Conservation (phyloP, 768 basidiomycete genomes). For the Coprinopsis sp. region DNA sequence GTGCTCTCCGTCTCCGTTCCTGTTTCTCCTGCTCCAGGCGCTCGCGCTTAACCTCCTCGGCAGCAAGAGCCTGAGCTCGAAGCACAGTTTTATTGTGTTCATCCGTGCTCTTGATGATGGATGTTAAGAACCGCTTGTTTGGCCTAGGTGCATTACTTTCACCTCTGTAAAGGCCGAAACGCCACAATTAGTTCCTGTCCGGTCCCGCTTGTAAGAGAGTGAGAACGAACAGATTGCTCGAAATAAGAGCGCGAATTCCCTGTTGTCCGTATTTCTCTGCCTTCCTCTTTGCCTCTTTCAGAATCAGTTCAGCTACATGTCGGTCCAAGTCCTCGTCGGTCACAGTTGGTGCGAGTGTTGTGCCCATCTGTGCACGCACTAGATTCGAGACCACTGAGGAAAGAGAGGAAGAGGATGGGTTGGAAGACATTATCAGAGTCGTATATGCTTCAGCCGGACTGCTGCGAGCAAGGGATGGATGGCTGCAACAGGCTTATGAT, state of each 20-base stretch:
- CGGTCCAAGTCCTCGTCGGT: constrained; percentile 86
- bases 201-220: neutral
- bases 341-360: constrained; percentile 51
- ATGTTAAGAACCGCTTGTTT: constrained; percentile 77
- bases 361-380: constrained; percentile 74
- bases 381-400: constrained; percentile 83
- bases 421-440: too few species aligned
- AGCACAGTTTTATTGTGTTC: constrained; percentile 90
- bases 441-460: too few species aligned
- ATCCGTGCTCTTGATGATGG: constrained; percentile 90
- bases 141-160: constrained; percentile 74
- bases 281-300: constrained; percentile 90
- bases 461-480: too few species aligned
- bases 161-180: constrained; percentile 16
- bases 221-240: constrained; percentile 40
- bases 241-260: constrained; percentile 77
- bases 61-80: constrained; percentile 65
- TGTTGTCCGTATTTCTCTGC: constrained; percentile 73
- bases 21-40: constrained; percentile 60
- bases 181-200: too few species aligned
- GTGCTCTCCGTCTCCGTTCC: constrained; percentile 61
- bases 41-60: constrained; percentile 67
- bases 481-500: too few species aligned
- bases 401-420: too few species aligned
- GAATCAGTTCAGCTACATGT: constrained; percentile 87